Evolutionary conservation across 371 early-diverging fungal genomes (phyloP).

Genomic region (Apophysomyces elegans): DNA sequence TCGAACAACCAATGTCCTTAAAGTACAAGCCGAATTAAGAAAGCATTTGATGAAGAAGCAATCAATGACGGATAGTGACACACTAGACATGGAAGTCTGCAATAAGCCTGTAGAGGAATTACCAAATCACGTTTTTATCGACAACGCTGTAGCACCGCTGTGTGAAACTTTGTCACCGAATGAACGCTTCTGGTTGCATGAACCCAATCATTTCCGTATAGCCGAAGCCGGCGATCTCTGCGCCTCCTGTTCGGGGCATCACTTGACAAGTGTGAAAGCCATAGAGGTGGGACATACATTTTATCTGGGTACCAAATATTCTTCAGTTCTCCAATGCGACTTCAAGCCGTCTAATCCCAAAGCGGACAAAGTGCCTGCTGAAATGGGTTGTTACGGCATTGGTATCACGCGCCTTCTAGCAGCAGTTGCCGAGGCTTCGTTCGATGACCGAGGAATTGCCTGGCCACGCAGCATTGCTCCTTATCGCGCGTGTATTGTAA

Average conservation of each 20-base stretch:
- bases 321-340: conserved; percentile 65
- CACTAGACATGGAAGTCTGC: conserved; percentile 21
- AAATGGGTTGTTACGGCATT: conserved; percentile 95
- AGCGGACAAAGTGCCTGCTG: conserved; percentile 52
- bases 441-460: conserved; percentile 69
- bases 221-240: conserved; percentile 70
- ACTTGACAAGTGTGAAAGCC: conserved; percentile 60
- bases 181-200: conserved; percentile 18
- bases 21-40: conserved; percentile 34
- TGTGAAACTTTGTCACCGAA: conserved; percentile 4
- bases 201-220: conserved; percentile 58
- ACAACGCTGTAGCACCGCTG: conserved; percentile 24
- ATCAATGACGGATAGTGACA: conserved; percentile 19
- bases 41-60: conserved; percentile 25
- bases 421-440: conserved; percentile 73
- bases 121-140: conserved; percentile 33
- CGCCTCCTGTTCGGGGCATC: conserved; percentile 50
- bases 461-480: conserved; percentile 86
- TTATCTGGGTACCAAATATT: conserved; percentile 89
- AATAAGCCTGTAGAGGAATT: background rate
- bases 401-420: conserved; percentile 84
- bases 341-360: conserved; percentile 40
- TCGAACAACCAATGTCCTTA: conserved; percentile 34
- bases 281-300: conserved; percentile 94
- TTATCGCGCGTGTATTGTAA: conserved; percentile 66